Percentiles rank a stretch among this genome's conserved stretches.
phyloP scores from a whole-genome alignment of 768 basidiomycete genomes.

The Cystoderma amianthinum region DNA sequence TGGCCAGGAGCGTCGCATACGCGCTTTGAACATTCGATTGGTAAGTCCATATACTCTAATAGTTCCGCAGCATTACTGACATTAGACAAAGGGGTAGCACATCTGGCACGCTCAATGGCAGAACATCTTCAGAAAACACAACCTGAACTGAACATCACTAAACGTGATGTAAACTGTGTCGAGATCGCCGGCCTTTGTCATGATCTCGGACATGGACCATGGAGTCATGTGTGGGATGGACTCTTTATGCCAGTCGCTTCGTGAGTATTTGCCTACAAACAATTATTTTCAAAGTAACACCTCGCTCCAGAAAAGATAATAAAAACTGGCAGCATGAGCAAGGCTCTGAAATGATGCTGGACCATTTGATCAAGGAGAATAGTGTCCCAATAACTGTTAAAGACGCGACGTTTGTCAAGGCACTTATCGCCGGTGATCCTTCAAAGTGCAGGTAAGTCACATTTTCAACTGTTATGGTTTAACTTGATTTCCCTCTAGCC shows the following conservation, averaged over 20 bases:
- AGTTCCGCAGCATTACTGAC: conserved; percentile 1
- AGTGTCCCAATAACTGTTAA: conserved; percentile 36
- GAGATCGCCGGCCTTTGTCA: conserved; percentile 80
- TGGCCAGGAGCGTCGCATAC: conserved; percentile 78
- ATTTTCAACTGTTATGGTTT: conserved; percentile 1
- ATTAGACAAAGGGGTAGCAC: conserved; percentile 53
- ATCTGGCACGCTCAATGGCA: conserved; percentile 61
- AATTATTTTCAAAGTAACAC: neutral
- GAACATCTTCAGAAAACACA: conserved; percentile 51
- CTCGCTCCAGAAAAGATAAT: too few relatives aligned
- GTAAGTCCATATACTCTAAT: conserved; percentile 23
- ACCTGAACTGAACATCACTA: conserved; percentile 55
- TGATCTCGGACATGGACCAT: conserved; percentile 82
- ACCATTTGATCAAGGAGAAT: conserved; percentile 54
- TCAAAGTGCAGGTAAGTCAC: conserved; percentile 44
- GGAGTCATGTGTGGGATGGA: conserved; percentile 81
- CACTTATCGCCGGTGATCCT: conserved; percentile 65
- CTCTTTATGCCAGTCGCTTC: conserved; percentile 60
- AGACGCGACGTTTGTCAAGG: conserved; percentile 63
- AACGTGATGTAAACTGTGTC: conserved; percentile 70
- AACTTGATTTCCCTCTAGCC: too few relatives aligned
- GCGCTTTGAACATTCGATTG: conserved; percentile 81
- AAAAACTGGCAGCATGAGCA: conserved; percentile 67
- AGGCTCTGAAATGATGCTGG: conserved; percentile 80
- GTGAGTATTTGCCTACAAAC: conserved; percentile 42